Evolutionary conservation across 768 basidiomycete species (phyloP), one percentile per base, ranked within the genome.

Genomic region (Butyriboletus loyo): DNA sequence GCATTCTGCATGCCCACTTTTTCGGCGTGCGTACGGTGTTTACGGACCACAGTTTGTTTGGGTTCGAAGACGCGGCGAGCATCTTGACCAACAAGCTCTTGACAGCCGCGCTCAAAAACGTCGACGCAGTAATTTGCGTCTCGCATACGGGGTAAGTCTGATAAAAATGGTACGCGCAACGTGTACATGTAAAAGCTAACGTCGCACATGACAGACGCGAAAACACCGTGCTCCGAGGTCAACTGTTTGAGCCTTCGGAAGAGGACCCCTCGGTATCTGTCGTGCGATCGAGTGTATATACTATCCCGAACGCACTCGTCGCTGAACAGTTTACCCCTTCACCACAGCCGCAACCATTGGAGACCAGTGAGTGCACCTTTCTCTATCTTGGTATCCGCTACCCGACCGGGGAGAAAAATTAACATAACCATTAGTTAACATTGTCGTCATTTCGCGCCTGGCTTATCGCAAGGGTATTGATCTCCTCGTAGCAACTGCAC

Each of bases 401-500:
- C 4, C 15, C 7, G 27, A 45, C 24, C 7, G 25, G 31, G 30
- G 36, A 37, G 14, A 25, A 25, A 6, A 24, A 35, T 31, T 1
- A 13, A 14, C n/a, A 32, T 9, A 7, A 36, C 27, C 27, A 4
- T 62, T 62, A 96, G 95, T 98, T 51, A 97, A 88, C 3, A 90
- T 99, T 40, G 85, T 99, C 4, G 83, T 97, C 13, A 70, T 99
- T 11, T 92, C 93, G 2, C 84, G 97, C 14, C 75, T 98, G 28
- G 92, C 89, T 0, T 98, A 98, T 63, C 83, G 97, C 44, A 99
- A 98, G 74, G 97, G 97, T 1, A 86, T 99, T 47, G 97, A 99
- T 65, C 81, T 99, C 3, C 82, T 99, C 6, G 89, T 98, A 0
- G 93, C 92, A 1, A 88, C 90, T 0, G 90, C 92, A 0, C 97